Base-by-base conservation (phyloP, 2,329 filamentous ascomycete genomes). In the Ambrosiella beaveri region DNA sequence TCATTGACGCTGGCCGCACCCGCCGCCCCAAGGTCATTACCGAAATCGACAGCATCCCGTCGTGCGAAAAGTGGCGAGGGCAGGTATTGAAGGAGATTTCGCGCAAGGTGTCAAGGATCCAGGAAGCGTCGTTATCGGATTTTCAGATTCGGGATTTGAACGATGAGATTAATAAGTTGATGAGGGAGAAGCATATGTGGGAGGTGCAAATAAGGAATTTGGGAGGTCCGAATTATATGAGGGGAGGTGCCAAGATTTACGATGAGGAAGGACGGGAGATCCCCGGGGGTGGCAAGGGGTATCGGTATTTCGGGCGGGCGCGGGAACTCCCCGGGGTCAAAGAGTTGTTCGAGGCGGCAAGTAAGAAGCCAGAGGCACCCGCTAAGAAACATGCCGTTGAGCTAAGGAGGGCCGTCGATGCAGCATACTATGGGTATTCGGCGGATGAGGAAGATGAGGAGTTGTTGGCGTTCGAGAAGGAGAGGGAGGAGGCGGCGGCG, bases 111-210 rank as follows among this genome's bases (percentile, higher is more conserved):
- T 88, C 88, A 63, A 87, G 87, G 68, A 97, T 98, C 73, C 93
- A 98, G 70, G 93, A 98, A 65, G 75, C 81, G 7, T 83, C 85
- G 52, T 78, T 98, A n/a, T 88, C 82, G 71, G 93, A 98, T 76
- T 97, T 86, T 74, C 93, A 97, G 75, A 88, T 98, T 70, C 84
- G 93, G 66, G 93, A 98, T 71, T 76, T 98, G 68, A 98, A 98
- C 74, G 93, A 98, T 71, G 93, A 98, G 72, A 95, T 98, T 76
- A 98, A 98, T 76, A 95, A 95, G 73, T 79, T 95, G 62, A 96
- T 98, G 88, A 84, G 89, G 63, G 93, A 98, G 75, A 98, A 98
- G 72, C 89, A 94, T 78, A 90, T 95, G 79, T 98, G 93, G 93
- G 93, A 98, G 75, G 81, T 93, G 65, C 89, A 96, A 72, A 96